Conservation (phyloP, 2,329 filamentous ascomycete genomes). For the Blastomyces parvus region DNA sequence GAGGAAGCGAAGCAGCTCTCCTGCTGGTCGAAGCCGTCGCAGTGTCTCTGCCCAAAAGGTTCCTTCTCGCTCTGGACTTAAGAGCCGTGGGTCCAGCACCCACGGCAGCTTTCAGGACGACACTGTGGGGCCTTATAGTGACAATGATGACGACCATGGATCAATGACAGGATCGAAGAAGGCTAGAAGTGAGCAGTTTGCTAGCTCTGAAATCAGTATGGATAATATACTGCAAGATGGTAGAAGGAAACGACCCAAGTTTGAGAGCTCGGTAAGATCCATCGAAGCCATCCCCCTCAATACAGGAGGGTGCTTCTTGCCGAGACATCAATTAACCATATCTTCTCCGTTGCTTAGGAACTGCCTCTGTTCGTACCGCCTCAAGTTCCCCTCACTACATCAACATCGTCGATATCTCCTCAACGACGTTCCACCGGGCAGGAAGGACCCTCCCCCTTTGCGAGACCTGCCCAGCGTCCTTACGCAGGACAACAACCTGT, state of each 20-base stretch:
- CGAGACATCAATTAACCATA: constrained; percentile 5
- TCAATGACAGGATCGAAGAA: constrained; percentile 63
- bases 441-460: constrained; percentile 63
- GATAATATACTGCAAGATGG: constrained; percentile 98
- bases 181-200: constrained; percentile 71
- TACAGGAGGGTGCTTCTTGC: background rate
- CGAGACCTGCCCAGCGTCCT: constrained; percentile 65
- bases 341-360: constrained; percentile 52
- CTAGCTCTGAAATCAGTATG: constrained; percentile 92
- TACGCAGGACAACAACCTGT: constrained; percentile 69
- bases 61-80: constrained; percentile 56
- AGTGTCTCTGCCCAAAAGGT: constrained; percentile 70
- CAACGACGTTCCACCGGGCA: constrained; percentile 69
- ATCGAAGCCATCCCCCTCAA: background rate
- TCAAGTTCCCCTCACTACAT: constrained; percentile 86
- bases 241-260: constrained; percentile 85
- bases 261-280: constrained; percentile 85
- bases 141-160: constrained; percentile 70
- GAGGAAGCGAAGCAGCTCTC: constrained; percentile 70
- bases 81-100: constrained; percentile 55
- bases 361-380: constrained; percentile 88
- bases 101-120: constrained; percentile 58
- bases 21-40: constrained; percentile 58
- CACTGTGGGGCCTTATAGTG: constrained; percentile 66
- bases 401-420: constrained; percentile 93